Percentiles rank a stretch among this genome's conserved stretches.
Evolutionary conservation across 228 moss, liverwort and hornwort species (phyloP).

Genomic region (Sphagnum fallax): DNA sequence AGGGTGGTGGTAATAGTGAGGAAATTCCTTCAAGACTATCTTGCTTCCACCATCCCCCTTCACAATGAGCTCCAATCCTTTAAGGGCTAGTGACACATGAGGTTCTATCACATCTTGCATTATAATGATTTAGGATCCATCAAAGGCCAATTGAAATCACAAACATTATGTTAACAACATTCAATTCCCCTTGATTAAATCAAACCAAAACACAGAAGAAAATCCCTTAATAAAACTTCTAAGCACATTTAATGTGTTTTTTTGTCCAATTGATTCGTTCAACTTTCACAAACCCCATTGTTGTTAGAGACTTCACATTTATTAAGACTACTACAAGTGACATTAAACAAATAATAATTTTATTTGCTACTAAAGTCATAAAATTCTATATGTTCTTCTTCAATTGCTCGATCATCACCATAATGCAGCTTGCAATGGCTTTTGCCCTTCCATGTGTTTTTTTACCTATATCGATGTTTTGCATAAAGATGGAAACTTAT

Average conservation of each 20-base stretch:
- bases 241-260: background rate
- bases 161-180: background rate
- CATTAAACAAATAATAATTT: too few relatives aligned
- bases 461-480: constrained; percentile 18
- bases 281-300: background rate
- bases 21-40: constrained; percentile 40
- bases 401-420: constrained; percentile 75
- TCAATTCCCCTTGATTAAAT: background rate
- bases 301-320: background rate
- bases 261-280: background rate
- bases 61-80: constrained; percentile 48
- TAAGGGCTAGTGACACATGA: constrained; percentile 16
- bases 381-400: constrained; percentile 89
- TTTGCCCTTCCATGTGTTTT: constrained; percentile 86
- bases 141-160: constrained; percentile 6
- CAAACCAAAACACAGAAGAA: background rate
- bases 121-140: constrained; percentile 7
- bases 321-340: background rate
- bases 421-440: constrained; percentile 91
- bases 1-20: constrained; percentile 41
- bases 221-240: background rate
- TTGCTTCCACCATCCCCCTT: constrained; percentile 19
- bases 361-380: constrained; percentile 85
- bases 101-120: constrained; percentile 12
- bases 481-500: too few relatives aligned